Percentiles rank a stretch among this genome's conserved stretches.
These are phyloP conservation scores for Cutaneotrichosporon sp. DNA, from an alignment of 1,284 basidiomycete genomes.

Conservation along the genomic window DNA sequence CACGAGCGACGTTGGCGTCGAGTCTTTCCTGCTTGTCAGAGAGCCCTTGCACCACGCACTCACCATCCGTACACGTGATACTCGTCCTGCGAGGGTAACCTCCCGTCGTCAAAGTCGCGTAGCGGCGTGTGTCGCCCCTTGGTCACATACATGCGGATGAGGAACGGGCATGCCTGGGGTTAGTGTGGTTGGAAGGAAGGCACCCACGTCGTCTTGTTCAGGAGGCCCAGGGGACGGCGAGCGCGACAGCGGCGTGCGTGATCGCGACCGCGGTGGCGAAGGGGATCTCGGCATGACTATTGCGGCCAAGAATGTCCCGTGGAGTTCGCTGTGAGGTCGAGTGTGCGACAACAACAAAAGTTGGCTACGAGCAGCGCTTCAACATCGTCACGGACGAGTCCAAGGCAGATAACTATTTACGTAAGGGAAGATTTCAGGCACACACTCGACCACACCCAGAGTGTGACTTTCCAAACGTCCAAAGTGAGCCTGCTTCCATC, in stretches of 20 bases:
- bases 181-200: background rate
- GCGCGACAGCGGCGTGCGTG: constrained; percentile 3
- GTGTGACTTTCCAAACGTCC: background rate
- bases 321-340: background rate
- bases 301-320: background rate
- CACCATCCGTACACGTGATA: constrained; percentile 42
- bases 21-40: constrained; percentile 30
- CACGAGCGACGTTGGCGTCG: constrained; percentile 37
- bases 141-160: constrained; percentile 42
- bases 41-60: constrained; percentile 4
- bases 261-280: constrained; percentile 5
- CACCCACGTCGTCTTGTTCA: constrained; percentile 9
- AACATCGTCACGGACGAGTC: background rate
- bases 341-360: background rate
- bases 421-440: background rate
- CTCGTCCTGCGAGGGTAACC: constrained; percentile 35
- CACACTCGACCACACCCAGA: background rate
- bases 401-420: no score
- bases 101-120: constrained; percentile 38
- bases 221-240: constrained; percentile 5
- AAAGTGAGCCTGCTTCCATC: background rate
- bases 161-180: constrained; percentile 29
- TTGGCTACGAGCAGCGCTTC: background rate
- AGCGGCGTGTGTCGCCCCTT: constrained; percentile 39
- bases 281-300: constrained; percentile 8